These are phyloP conservation scores for Nannizzia gypsea DNA, from an alignment of 2,329 filamentous ascomycete species.

Conservation along the genomic window DNA sequence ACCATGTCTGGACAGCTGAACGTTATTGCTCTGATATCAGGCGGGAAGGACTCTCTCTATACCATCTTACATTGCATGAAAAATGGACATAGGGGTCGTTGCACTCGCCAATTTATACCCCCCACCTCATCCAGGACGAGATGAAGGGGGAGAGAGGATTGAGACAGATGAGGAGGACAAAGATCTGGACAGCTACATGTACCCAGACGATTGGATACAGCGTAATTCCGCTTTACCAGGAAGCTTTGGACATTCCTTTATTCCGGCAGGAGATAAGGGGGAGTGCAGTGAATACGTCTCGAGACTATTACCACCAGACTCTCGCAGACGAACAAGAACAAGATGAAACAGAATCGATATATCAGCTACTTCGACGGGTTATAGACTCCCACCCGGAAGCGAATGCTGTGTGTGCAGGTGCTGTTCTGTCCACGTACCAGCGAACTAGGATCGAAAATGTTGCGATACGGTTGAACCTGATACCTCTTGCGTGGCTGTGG, in stretches of 20 bases:
- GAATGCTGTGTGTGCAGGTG: conserved; percentile 79
- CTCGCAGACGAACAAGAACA: conserved; percentile 13
- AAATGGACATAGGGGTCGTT: conserved; percentile 71
- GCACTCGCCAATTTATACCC: conserved; percentile 85
- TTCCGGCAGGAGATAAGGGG: conserved; percentile 71
- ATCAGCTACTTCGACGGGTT: conserved; percentile 60
- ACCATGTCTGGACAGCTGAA: conserved; percentile 37
- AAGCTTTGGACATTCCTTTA: conserved; percentile 67
- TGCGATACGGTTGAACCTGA: conserved; percentile 68
- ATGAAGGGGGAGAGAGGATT: conserved; percentile 10
- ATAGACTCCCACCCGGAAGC: conserved; percentile 60
- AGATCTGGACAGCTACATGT: conserved; percentile 97
- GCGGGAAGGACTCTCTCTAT: conserved; percentile 94
- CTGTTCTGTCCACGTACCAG: conserved; percentile 91
- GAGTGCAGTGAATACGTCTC: conserved; percentile 54
- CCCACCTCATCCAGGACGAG: conserved; percentile 14
- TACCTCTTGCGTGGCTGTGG: conserved; percentile 81
- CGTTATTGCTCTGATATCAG: conserved; percentile 86
- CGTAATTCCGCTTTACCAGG: conserved; percentile 71
- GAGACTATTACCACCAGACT: conserved; percentile 52
- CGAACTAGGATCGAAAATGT: conserved; percentile 91
- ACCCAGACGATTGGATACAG: conserved; percentile 89
- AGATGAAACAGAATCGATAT: conserved; percentile 83
- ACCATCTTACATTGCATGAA: conserved; percentile 79
- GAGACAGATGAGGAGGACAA: conserved; percentile 38